These are phyloP conservation scores for Singerocomus rubriflavus DNA, from an alignment of 1,284 basidiomycete species.

Conservation along the genomic window DNA sequence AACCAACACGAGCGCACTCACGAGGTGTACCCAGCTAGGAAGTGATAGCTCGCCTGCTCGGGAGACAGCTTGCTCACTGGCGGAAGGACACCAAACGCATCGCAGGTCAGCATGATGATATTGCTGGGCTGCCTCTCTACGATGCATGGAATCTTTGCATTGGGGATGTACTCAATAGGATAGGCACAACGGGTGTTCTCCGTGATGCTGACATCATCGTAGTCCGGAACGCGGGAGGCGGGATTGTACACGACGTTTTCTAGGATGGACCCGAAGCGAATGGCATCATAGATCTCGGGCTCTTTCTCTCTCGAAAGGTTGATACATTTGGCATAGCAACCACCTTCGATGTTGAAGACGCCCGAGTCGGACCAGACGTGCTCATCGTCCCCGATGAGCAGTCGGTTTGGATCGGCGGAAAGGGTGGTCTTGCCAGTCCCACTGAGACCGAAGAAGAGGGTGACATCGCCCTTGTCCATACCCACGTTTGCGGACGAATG, in stretches of 20 bases:
- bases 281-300: conserved; percentile 96
- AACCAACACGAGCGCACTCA: conserved; percentile 35
- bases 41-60: conserved; percentile 97
- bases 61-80: conserved; percentile 92
- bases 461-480: conserved; percentile 85
- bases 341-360: conserved; percentile 99
- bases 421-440: conserved; percentile 99
- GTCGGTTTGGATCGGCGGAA: conserved; percentile 87
- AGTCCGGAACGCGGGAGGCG: conserved; percentile 83
- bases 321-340: conserved; percentile 99
- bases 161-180: conserved; percentile 95
- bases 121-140: conserved; percentile 86
- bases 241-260: conserved; percentile 99
- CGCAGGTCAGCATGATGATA: conserved; percentile 98
- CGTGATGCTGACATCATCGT: conserved; percentile 95
- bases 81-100: conserved; percentile 97
- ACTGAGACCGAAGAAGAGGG: conserved; percentile 98
- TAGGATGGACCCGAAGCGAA: conserved; percentile 94
- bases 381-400: conserved; percentile 95
- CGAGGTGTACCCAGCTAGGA: conserved; percentile 96
- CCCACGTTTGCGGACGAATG: conserved; percentile 99
- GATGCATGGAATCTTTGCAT: conserved; percentile 90
- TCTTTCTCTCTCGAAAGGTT: conserved; percentile 97
- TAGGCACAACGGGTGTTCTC: conserved; percentile 99
- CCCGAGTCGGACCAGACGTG: conserved; percentile 98